phyloP scores from a whole-genome alignment of 192 early-diverging fungal genomes.

The Irineochytrium annulatum region DNA sequence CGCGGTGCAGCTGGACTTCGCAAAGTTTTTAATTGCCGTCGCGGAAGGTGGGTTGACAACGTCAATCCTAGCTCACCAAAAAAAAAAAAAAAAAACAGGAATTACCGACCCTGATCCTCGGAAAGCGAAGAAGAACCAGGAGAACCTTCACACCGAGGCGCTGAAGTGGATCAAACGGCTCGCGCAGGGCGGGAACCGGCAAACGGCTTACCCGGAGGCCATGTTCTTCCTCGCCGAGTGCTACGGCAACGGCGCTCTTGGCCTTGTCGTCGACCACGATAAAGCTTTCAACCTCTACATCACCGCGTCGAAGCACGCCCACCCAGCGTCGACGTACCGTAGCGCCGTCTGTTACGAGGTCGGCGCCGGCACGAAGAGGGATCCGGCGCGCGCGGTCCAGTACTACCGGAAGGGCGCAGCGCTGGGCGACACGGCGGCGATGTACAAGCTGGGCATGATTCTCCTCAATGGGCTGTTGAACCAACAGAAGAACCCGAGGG shows the following conservation, averaged over 20 bases:
- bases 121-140: conserved; percentile 65
- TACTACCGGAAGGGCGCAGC: conserved; percentile 92
- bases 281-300: conserved; percentile 88
- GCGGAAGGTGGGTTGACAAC: conserved; percentile 40
- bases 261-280: conserved; percentile 75
- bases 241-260: conserved; percentile 81
- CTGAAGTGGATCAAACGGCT: conserved; percentile 84
- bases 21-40: conserved; percentile 77
- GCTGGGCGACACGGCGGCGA: conserved; percentile 85
- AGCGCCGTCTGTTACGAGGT: conserved; percentile 95
- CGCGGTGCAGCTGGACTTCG: conserved; percentile 76
- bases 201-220: conserved; percentile 78
- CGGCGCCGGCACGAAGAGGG: conserved; percentile 87
- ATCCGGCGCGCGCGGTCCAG: conserved; percentile 74
- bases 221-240: conserved; percentile 88
- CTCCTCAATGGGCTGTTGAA: conserved; percentile 80
- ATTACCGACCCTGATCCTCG: conserved; percentile 49
- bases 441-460: conserved; percentile 97
- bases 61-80: conserved; percentile 6
- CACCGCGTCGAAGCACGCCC: conserved; percentile 88
- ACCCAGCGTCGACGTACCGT: conserved; percentile 88
- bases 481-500: conserved; percentile 72
- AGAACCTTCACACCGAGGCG: conserved; percentile 71
- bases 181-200: conserved; percentile 40
- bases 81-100: conserved; percentile 10